Percentiles rank a stretch among this genome's conserved stretches.
phyloP scores from a whole-genome alignment of 73 alveolate genomes.

The Tetrahymena malaccensis region DNA sequence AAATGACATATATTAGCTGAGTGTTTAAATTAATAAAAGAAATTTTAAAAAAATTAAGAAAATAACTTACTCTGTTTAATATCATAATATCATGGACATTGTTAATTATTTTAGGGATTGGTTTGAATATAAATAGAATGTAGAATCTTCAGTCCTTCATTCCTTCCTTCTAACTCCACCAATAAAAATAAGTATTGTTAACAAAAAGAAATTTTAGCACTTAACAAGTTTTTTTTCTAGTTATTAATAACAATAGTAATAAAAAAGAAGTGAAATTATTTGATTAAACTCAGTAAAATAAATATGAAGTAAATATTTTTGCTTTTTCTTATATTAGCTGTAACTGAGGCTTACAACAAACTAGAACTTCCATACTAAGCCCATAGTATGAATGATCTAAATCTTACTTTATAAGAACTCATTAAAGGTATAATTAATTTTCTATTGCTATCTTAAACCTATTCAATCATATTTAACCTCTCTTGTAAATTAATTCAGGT shows the following conservation, averaged over 20 bases:
- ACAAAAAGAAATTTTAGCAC: neutral
- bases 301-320: neutral
- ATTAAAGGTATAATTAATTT: neutral
- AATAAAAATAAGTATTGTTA: neutral
- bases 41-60: too few species aligned
- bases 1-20: neutral
- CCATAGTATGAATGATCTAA: neutral
- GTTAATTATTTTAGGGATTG: neutral
- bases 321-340: neutral
- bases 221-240: too few species aligned
- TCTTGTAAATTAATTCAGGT: neutral
- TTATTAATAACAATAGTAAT: neutral
- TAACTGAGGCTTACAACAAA: neutral
- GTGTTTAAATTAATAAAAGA: neutral
- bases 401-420: neutral
- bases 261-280: neutral
- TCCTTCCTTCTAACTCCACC: neutral
- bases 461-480: neutral
- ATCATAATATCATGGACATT: too few species aligned
- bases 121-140: too few species aligned
- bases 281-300: neutral
- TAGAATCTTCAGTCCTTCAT: neutral
- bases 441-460: too few species aligned
- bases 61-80: neutral
- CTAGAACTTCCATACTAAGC: neutral